These are phyloP conservation scores for Arthrinium phaeospermum DNA, from an alignment of 2,329 filamentous ascomycete species.

Conservation along the genomic window DNA sequence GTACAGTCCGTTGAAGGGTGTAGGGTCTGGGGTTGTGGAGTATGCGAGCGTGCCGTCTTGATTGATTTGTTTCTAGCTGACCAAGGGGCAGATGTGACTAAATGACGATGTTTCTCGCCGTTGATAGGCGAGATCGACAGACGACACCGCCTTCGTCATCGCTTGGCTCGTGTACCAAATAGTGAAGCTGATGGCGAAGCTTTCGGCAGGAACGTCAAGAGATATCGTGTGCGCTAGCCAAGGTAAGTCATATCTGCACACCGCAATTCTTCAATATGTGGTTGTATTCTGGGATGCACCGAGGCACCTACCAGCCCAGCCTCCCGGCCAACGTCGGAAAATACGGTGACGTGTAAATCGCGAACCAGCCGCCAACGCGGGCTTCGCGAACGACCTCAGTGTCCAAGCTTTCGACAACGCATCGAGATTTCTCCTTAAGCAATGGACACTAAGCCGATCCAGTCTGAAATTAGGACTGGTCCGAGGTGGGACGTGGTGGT, in stretches of 20 bases:
- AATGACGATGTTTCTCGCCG: not conserved
- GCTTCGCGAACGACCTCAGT: not conserved
- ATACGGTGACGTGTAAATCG: not conserved
- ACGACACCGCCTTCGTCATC: not conserved
- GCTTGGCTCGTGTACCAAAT: not conserved
- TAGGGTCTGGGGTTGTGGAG: constrained; percentile 16
- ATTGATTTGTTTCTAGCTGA: constrained; percentile 2
- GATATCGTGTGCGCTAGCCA: not conserved
- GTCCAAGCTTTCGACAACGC: not conserved
- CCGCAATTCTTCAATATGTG: not conserved
- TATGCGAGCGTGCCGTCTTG: not conserved
- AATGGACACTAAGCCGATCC: not conserved
- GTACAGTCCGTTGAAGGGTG: not conserved
- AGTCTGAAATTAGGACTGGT: not conserved
- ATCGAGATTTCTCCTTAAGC: not conserved
- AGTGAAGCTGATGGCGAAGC: not conserved
- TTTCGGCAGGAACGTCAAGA: not conserved
- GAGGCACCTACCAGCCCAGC: not conserved
- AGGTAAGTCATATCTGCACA: not conserved
- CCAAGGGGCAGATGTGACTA: constrained; percentile 1
- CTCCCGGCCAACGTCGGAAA: not conserved
- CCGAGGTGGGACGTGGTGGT: not conserved
- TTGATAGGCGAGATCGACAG: not conserved
- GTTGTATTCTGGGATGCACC: not conserved
- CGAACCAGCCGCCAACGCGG: not conserved